Evolutionary conservation across 2,329 filamentous ascomycete species (phyloP), one percentile per base, ranked within the genome.

Genomic region (Penicillium sp.): DNA sequence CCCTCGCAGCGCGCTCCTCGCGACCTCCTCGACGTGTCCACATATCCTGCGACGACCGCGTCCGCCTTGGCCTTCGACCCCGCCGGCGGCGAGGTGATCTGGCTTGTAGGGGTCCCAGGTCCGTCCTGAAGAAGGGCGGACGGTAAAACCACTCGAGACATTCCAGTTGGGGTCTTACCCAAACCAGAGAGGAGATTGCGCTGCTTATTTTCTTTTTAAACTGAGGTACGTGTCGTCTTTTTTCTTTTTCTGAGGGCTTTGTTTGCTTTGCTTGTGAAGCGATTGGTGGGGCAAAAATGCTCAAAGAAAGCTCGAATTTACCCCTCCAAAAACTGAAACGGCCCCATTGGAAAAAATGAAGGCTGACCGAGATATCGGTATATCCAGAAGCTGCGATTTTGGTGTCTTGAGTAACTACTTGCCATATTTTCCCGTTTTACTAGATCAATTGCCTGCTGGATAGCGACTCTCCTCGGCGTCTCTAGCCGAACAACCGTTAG

Each of bases 111-210:
- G 76, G 76, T 74, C 65, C 66, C 69, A 64, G 72, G 77, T 80
- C 77, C 77, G 77, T 79, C 77, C 76, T 79, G 75, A 78, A 74
- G 57, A 73, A 76, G 76, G 76, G 74, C 77, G 77, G 77, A 79
- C 77, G 76, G 75, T 78, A 78, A 79, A 66, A 69, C 72, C 66
- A 58, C 66, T 66, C 54, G 57, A 58, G 60, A 58, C 46, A 52
- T 63, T 57, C 37, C 46, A 47, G 54, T 45, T 56, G 59, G 56
- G 61, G 14, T 58, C 45, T 37, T 15, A 40, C 50, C 22, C 51
- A 49, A 46, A 51, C 51, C 53, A 46, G 31, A 55, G 51, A 46
- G 35, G 45, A 62, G 47, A 57, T 50, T 31, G 54, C 50, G 46
- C 49, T 50, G 35, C 33, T 55, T 44, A 49, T 51, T 47, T 51